Evolutionary conservation across 177 flowering plant genomes (phyloP).

Genomic region (Vitis hybrid): DNA sequence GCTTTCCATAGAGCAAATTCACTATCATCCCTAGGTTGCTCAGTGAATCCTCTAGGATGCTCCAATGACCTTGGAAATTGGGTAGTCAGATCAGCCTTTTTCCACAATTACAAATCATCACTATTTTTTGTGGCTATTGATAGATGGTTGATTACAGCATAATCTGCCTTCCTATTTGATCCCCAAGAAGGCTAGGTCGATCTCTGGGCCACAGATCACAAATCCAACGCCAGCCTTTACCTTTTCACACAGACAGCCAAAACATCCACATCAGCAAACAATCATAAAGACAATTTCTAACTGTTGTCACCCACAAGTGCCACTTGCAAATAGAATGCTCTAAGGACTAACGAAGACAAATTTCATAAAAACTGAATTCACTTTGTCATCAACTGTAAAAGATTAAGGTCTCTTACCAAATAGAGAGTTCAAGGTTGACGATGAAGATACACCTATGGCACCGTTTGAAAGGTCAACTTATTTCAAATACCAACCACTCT

Average conservation of each 20-base stretch:
- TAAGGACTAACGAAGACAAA: background rate
- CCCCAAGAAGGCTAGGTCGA: background rate
- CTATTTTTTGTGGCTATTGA: background rate
- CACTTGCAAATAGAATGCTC: background rate
- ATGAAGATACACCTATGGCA: too few relatives aligned
- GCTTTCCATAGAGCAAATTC: background rate
- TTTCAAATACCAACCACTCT: too few relatives aligned
- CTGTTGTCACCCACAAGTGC: background rate
- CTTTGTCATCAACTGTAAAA: background rate
- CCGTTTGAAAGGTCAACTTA: too few relatives aligned
- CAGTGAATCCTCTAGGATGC: background rate
- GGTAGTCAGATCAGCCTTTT: background rate
- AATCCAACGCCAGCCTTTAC: background rate
- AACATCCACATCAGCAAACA: background rate
- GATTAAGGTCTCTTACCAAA: too few relatives aligned
- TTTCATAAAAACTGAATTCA: background rate
- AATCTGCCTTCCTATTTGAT: conserved; percentile 2
- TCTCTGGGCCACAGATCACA: background rate
- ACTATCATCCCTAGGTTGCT: background rate
- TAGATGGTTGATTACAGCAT: background rate
- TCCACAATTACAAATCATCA: background rate
- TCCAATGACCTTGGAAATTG: background rate
- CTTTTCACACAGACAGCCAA: background rate
- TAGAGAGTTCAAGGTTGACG: too few relatives aligned
- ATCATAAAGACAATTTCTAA: background rate